phyloP scores from a whole-genome alignment of 1,284 basidiomycete genomes.

The Moniliophthora roreri region DNA sequence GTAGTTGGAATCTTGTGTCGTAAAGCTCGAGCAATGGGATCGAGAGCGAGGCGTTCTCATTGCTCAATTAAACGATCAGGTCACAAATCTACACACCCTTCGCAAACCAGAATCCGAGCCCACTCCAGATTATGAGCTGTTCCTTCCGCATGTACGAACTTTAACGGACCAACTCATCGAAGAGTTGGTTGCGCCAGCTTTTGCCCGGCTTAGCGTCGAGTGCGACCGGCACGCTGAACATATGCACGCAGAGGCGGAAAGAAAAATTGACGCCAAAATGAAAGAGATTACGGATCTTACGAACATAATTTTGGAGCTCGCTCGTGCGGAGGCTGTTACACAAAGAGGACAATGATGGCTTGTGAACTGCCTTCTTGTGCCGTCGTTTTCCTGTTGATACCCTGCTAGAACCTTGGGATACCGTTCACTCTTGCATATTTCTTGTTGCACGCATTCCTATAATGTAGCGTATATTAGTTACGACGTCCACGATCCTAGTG shows the following conservation, averaged over 20 bases:
- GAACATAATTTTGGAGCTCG: conserved; percentile 6
- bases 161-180: conserved; percentile 14
- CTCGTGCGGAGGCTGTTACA: not conserved
- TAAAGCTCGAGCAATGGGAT: conserved; percentile 1
- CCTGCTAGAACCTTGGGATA: too few relatives aligned
- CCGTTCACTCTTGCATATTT: not conserved
- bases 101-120: not conserved
- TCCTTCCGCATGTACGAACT: conserved; percentile 9
- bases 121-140: conserved; percentile 1
- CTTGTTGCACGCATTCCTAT: not conserved
- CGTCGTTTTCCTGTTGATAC: not conserved
- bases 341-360: not conserved
- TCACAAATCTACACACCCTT: conserved; percentile 10
- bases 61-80: conserved; percentile 1
- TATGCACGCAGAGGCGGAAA: not conserved
- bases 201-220: conserved; percentile 9
- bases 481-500: not conserved
- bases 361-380: too few relatives aligned
- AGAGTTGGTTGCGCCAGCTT: conserved; percentile 17
- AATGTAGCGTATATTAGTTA: not conserved
- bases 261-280: conserved; percentile 13
- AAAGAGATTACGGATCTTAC: conserved; percentile 17
- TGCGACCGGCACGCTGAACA: conserved; percentile 8
- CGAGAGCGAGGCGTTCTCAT: conserved; percentile 12
- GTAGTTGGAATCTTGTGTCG: too few relatives aligned